phyloP scores from a whole-genome alignment of 2,329 filamentous ascomycete genomes.

The Aspergillus sp. region DNA sequence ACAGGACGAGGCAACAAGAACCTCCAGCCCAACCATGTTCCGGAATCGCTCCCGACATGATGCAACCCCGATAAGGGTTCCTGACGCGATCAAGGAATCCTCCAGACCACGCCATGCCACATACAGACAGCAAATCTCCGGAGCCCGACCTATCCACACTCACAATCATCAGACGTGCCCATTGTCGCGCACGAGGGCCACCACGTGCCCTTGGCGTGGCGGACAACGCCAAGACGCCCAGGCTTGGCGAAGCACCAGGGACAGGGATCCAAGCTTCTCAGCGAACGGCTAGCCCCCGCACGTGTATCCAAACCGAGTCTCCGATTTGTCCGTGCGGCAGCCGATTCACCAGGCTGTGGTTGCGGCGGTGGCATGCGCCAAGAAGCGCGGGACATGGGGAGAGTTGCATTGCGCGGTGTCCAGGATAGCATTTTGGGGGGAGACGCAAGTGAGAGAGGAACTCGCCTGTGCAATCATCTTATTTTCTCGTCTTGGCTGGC shows the following conservation, averaged over 20 bases:
- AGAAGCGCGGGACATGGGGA: constrained; percentile 10
- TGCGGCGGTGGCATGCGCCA: constrained; percentile 12
- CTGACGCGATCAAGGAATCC: not conserved
- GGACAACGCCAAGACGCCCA: constrained; percentile 4
- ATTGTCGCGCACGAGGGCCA: not conserved
- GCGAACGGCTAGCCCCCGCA: constrained; percentile 8
- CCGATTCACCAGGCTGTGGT: not conserved
- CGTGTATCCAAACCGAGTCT: constrained; percentile 11
- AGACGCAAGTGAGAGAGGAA: not conserved
- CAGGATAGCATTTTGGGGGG: not conserved
- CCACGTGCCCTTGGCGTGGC: constrained; percentile 13
- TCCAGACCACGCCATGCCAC: not conserved
- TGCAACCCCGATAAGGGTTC: not conserved
- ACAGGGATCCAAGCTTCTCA: constrained; percentile 6
- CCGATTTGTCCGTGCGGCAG: constrained; percentile 9
- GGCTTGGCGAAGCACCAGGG: constrained; percentile 5
- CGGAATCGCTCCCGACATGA: not conserved
- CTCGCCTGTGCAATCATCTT: not conserved
- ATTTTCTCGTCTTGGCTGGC: not conserved
- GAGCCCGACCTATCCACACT: not conserved
- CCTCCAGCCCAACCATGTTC: not conserved
- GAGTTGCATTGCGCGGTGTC: not conserved
- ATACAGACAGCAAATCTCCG: not conserved
- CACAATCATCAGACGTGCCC: not conserved
- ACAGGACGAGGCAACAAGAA: not conserved